Base-by-base conservation (phyloP, 2,329 filamentous ascomycete species). In the Apiospora saccharicola region DNA sequence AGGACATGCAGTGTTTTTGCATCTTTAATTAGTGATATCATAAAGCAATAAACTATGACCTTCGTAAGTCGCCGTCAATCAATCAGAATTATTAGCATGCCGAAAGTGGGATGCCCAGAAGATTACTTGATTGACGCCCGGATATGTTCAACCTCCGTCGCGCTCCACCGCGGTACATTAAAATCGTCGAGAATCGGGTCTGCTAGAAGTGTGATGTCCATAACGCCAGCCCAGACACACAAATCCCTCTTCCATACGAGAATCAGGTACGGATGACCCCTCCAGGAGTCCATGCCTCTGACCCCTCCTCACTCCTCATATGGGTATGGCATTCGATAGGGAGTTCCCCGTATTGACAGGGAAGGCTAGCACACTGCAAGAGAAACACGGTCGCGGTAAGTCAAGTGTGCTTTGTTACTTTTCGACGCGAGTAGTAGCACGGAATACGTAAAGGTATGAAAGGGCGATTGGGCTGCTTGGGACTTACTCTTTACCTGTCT, bases 401-500 rank as follows among this genome's bases (percentile, higher is more conserved):
- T 47, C 22, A 47, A 16, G n/a, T 71, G n/a, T 24, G n/a, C n/a
- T 24, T 14, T 16, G 30, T 46, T 22, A 34, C 51, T 51, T 24
- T 19, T 46, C 37, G 34, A 7, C 7, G 19, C 14, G 46, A n/a
- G 24, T 43, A n/a, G n/a, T 4, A 30, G 26, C 24, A 41, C 2
- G 24, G 19, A 24, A 37, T 0, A 24, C 13, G 34, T 19, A 26
- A 22, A 34, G 16, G 22, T 22, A 57, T 12, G 30, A 26, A 61
- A 68, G 16, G 57, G 5, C 19, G 47, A 34, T 8, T 10, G 37
- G 37, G 37, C 5, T 41, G 5, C 19, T 30, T 16, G 16, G 8
- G 26, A 71, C 72, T 69, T 51, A 74, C 73, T 73, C 72, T 34
- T 74, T 74, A 12, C 73, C 73, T 12, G 73, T 74, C 14, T 72